Conservation (phyloP, 208 protist genomes). For the Trypanosoma congolense region DNA sequence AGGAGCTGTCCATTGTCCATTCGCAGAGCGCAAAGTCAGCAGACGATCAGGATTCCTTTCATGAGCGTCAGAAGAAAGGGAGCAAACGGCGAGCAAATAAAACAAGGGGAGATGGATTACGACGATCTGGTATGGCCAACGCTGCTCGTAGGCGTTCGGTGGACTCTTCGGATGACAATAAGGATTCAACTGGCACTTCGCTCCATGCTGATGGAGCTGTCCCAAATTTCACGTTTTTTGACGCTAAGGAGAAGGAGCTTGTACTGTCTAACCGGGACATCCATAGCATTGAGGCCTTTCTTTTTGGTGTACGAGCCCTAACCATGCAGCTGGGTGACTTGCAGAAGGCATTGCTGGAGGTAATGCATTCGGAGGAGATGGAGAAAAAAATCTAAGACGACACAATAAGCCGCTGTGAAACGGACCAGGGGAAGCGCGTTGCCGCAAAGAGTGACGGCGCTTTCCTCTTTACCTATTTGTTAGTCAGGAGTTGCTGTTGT, state of each 20-base stretch:
- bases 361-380: conserved; percentile 70
- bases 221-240: conserved; percentile 48
- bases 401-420: too few relatives aligned
- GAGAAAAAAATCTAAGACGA: conserved; percentile 68
- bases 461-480: too few relatives aligned
- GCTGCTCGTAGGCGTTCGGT: background rate
- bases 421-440: too few relatives aligned
- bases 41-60: conserved; percentile 5
- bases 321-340: conserved; percentile 74
- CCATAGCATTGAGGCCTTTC: conserved; percentile 85
- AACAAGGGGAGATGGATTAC: background rate
- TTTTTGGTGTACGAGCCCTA: conserved; percentile 70
- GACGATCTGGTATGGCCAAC: background rate
- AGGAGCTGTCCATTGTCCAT: background rate
- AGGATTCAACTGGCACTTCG: conserved; percentile 4
- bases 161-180: conserved; percentile 3
- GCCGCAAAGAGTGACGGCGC: too few relatives aligned
- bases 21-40: background rate
- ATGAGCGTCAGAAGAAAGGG: background rate
- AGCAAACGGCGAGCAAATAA: background rate
- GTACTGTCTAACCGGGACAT: conserved; percentile 83
- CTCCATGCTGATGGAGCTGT: conserved; percentile 15
- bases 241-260: conserved; percentile 67
- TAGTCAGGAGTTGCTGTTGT: too few relatives aligned
- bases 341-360: conserved; percentile 75